These are phyloP conservation scores for Staphylotrichum longicolle DNA, from an alignment of 495 filamentous ascomycete species.

Conservation along the genomic window DNA sequence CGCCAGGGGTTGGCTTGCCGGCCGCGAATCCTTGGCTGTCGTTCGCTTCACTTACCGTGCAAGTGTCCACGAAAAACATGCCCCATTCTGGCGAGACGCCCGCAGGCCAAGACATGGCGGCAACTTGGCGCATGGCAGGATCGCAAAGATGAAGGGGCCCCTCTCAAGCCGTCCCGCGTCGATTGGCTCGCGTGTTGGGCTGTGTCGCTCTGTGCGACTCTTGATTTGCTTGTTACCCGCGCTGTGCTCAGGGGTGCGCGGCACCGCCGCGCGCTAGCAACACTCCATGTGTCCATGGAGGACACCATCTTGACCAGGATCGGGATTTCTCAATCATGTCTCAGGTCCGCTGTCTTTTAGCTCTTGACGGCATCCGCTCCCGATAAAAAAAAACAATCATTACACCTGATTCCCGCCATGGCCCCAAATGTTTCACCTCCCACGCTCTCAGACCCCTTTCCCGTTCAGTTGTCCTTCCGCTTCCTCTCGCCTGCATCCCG, in stretches of 20 bases:
- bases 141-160: background rate
- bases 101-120: background rate
- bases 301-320: background rate
- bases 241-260: background rate
- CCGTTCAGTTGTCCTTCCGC: background rate
- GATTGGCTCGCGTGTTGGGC: background rate
- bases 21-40: background rate
- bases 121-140: background rate
- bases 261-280: background rate
- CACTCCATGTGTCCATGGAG: too few relatives aligned
- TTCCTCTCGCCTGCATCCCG: background rate
- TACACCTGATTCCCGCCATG: too few relatives aligned
- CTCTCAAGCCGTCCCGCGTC: too few relatives aligned
- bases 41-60: background rate
- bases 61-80: background rate
- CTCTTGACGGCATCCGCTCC: too few relatives aligned
- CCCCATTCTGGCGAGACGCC: background rate
- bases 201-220: background rate
- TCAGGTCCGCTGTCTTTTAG: too few relatives aligned
- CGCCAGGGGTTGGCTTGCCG: background rate
- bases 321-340: background rate
- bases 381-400: too few relatives aligned
- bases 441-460: background rate
- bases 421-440: background rate
- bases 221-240: slow-evolving; percentile 13